Evolutionary conservation across 1,284 basidiomycete genomes (phyloP).

Genomic region (Xanthoconium separans): DNA sequence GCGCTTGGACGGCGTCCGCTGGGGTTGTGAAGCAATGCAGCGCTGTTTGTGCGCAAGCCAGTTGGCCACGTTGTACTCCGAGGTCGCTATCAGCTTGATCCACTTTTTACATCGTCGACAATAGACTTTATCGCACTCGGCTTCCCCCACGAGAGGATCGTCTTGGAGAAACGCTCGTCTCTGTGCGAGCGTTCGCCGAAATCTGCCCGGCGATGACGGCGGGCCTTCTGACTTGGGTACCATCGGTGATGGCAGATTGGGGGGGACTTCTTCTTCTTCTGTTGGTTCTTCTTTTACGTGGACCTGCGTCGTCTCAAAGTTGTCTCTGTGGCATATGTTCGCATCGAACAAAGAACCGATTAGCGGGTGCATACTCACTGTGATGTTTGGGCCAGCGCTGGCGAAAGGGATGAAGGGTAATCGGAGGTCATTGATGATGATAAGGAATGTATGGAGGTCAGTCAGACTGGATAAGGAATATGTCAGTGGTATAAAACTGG

Average conservation of each 20-base stretch:
- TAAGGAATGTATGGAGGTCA: slow-evolving; percentile 25
- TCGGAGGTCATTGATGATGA: slow-evolving; percentile 21
- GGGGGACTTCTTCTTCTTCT: too few relatives aligned
- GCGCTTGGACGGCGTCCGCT: slow-evolving; percentile 19
- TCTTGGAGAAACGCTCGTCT: slow-evolving; percentile 50
- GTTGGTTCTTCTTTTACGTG: slow-evolving; percentile 13
- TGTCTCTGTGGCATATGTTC: slow-evolving; percentile 13
- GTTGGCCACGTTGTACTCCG: slow-evolving; percentile 44
- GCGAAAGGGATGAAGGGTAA: background rate
- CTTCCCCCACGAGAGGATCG: slow-evolving; percentile 49
- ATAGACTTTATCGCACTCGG: slow-evolving; percentile 49
- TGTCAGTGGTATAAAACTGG: too few relatives aligned
- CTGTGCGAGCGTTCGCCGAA: slow-evolving; percentile 40
- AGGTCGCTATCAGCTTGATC: slow-evolving; percentile 47
- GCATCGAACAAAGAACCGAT: background rate
- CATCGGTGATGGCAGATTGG: slow-evolving; percentile 7
- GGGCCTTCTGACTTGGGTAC: background rate
- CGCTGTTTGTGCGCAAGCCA: slow-evolving; percentile 53
- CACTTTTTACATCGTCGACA: slow-evolving; percentile 62
- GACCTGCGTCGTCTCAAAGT: background rate
- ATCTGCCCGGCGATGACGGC: slow-evolving; percentile 11
- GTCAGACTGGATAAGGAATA: too few relatives aligned
- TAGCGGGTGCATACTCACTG: slow-evolving; percentile 17
- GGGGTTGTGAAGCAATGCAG: slow-evolving; percentile 43
- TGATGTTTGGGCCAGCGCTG: background rate